Evolutionary conservation across 1,284 basidiomycete genomes (phyloP).

Genomic region (Rhodotorula sp.): DNA sequence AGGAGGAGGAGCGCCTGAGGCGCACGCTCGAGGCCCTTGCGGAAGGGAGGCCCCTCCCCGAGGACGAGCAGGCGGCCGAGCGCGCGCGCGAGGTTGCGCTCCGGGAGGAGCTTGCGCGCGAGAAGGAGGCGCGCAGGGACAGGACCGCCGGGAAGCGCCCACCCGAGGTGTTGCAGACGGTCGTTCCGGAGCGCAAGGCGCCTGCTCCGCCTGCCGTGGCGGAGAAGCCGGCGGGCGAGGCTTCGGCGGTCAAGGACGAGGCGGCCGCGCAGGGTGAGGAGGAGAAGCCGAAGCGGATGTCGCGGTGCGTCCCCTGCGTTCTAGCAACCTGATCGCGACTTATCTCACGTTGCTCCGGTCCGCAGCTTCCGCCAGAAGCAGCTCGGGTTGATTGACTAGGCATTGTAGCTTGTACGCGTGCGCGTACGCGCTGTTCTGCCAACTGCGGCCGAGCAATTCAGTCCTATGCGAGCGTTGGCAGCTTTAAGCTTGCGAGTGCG

Average conservation of each 20-base stretch:
- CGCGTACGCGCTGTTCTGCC: too few species aligned
- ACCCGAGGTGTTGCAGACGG: conserved; percentile 1
- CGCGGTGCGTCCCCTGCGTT: conserved; percentile 34
- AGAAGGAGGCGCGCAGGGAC: conserved; percentile 3
- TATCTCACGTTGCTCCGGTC: too few species aligned
- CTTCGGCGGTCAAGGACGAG: neutral
- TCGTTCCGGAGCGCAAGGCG: neutral
- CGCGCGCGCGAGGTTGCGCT: conserved; percentile 21
- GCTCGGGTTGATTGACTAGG: conserved; percentile 29
- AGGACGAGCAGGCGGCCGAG: conserved; percentile 23
- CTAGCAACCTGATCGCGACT: fast-evolving
- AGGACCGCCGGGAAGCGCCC: conserved; percentile 29
- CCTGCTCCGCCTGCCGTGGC: neutral
- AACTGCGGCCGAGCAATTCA: too few species aligned
- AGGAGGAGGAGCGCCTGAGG: conserved; percentile 25
- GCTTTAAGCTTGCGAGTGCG: too few species aligned
- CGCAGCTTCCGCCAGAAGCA: conserved; percentile 42
- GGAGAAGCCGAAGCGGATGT: conserved; percentile 34
- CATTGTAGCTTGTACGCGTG: too few species aligned
- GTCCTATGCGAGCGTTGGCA: too few species aligned
- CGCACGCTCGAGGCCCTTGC: conserved; percentile 29
- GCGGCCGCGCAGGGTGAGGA: neutral
- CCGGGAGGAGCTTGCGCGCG: conserved; percentile 14
- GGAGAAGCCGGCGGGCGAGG: neutral
- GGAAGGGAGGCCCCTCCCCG: conserved; percentile 13